Conservation (phyloP, 768 basidiomycete genomes). For the Omphalotus guepiniiformis region DNA sequence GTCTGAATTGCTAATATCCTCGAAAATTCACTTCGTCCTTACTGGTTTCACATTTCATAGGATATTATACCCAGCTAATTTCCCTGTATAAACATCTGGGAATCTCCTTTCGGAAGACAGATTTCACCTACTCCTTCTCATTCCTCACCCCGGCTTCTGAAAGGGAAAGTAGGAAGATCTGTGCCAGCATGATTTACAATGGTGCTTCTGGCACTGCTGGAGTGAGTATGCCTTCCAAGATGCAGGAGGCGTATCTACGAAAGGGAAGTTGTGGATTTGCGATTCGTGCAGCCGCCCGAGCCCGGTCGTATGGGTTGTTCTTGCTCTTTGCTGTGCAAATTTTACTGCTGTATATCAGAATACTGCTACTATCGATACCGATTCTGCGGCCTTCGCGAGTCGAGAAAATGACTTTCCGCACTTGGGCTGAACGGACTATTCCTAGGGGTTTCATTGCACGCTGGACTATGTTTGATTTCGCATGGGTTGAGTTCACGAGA, state of each 20-base stretch:
- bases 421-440: slow-evolving; percentile 42
- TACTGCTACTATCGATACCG: slow-evolving; percentile 40
- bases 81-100: slow-evolving; percentile 59
- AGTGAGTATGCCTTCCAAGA: slow-evolving; percentile 44
- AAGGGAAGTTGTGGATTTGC: slow-evolving; percentile 16
- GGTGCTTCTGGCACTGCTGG: slow-evolving; percentile 54
- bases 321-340: slow-evolving; percentile 38
- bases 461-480: slow-evolving; percentile 41
- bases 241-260: slow-evolving; percentile 20
- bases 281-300: slow-evolving; percentile 15
- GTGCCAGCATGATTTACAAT: slow-evolving; percentile 59
- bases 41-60: slow-evolving; percentile 27
- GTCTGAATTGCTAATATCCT: slow-evolving; percentile 30
- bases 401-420: slow-evolving; percentile 37
- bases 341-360: slow-evolving; percentile 42
- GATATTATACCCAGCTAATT: slow-evolving; percentile 73
- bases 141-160: slow-evolving; percentile 27
- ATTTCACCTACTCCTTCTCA: slow-evolving; percentile 76
- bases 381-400: slow-evolving; percentile 27
- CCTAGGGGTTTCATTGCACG: slow-evolving; percentile 38
- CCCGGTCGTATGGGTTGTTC: slow-evolving; percentile 34
- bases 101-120: slow-evolving; percentile 46
- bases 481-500: slow-evolving; percentile 50
- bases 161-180: slow-evolving; percentile 24
- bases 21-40: not conserved